phyloP scores from a whole-genome alignment of 2,329 filamentous ascomycete species.

The Graphilbum fragrans region DNA sequence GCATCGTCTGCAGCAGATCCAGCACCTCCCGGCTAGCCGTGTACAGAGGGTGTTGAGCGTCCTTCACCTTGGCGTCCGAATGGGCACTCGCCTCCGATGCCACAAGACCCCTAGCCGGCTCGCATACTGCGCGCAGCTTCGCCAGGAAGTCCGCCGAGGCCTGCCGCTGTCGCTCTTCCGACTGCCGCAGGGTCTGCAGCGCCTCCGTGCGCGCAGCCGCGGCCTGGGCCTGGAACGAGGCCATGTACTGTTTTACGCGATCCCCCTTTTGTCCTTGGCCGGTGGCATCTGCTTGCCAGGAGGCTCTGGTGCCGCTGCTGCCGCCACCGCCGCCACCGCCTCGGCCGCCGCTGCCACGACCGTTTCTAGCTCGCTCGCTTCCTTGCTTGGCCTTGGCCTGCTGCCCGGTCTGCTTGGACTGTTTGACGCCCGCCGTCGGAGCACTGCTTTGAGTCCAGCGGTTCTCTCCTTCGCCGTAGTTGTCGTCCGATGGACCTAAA shows the following conservation, averaged over 20 bases:
- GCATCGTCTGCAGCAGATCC: conserved; percentile 1
- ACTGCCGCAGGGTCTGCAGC: conserved; percentile 1
- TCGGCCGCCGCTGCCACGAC: no score
- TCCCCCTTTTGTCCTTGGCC: conserved; percentile 5
- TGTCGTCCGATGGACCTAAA: no score
- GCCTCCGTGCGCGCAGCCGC: conserved; percentile 1
- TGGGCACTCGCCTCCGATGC: no score
- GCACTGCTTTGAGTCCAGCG: no score
- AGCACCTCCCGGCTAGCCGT: conserved; percentile 7
- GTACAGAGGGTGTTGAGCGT: conserved; percentile 3
- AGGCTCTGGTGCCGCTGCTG: not conserved
- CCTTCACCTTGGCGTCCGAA: not conserved
- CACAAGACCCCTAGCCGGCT: no score
- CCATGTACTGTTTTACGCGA: conserved; percentile 8
- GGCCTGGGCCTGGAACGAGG: conserved; percentile 5
- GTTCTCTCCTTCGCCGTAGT: no score
- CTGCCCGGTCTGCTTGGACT: no score
- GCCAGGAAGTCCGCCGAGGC: not conserved
- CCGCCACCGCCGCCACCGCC: not conserved
- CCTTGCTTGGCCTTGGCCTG: no score
- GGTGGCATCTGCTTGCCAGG: conserved; percentile 3
- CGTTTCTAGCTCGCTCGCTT: no score
- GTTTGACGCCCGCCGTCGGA: no score
- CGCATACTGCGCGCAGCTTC: not conserved
- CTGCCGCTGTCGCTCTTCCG: conserved; percentile 2